These are phyloP conservation scores for Hansenula sp. DNA, from an alignment of 1,139 yeast genomes.

Conservation along the genomic window DNA sequence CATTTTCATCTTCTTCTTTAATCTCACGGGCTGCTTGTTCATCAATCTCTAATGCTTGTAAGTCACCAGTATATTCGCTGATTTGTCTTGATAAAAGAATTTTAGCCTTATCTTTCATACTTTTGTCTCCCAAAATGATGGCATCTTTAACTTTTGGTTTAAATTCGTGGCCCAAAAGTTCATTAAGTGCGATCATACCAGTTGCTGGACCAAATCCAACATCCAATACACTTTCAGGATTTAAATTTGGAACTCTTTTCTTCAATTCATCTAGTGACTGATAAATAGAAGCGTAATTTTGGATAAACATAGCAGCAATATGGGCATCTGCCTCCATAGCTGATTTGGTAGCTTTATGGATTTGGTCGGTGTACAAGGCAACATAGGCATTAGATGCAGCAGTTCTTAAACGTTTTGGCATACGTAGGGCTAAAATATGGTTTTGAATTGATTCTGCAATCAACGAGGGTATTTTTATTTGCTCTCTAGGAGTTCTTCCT, in stretches of 20 bases:
- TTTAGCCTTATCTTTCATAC: constrained; percentile 81
- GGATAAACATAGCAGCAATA: constrained; percentile 79
- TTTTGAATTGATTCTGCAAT: constrained; percentile 55
- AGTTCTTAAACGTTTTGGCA: constrained; percentile 54
- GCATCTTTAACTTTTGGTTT: constrained; percentile 65
- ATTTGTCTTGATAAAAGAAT: constrained; percentile 67
- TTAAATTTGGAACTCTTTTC: constrained; percentile 48
- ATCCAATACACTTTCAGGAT: constrained; percentile 67
- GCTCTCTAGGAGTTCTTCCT: constrained; percentile 45
- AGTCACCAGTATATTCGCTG: constrained; percentile 39
- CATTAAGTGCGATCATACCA: constrained; percentile 86
- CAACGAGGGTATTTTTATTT: constrained; percentile 46
- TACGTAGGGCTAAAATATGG: constrained; percentile 49
- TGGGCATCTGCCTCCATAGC: constrained; percentile 74
- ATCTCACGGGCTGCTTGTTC: not conserved
- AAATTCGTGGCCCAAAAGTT: constrained; percentile 63
- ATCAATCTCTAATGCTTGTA: constrained; percentile 11
- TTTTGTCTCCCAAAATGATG: constrained; percentile 65
- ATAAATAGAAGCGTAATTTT: constrained; percentile 70
- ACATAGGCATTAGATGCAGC: constrained; percentile 50
- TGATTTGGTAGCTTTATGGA: constrained; percentile 50
- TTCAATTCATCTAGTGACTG: constrained; percentile 69
- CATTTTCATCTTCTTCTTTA: constrained; percentile 13
- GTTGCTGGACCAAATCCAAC: constrained; percentile 92
- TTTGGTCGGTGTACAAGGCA: constrained; percentile 42